Conservation (phyloP, 495 filamentous ascomycete species). For the Letharia lupina region DNA sequence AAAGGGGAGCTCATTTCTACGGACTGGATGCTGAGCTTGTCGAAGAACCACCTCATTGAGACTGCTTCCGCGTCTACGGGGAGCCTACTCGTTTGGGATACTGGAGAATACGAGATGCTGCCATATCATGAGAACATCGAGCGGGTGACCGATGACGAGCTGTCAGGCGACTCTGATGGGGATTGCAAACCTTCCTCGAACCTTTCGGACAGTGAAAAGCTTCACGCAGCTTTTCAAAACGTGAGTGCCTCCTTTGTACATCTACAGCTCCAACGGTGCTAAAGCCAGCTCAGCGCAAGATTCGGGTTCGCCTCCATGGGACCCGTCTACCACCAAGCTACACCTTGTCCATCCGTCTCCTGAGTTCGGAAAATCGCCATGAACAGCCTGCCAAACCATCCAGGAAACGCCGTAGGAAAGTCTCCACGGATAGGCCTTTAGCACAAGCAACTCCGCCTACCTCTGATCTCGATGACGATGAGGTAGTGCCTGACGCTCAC, state of each 20-base stretch:
- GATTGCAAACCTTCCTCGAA: slow-evolving; percentile 8
- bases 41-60: slow-evolving; percentile 59
- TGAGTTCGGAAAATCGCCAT: slow-evolving; percentile 37
- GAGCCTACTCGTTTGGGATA: slow-evolving; percentile 63
- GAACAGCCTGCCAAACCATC: slow-evolving; percentile 28
- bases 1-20: not conserved
- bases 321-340: slow-evolving; percentile 49
- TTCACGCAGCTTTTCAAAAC: slow-evolving; percentile 45
- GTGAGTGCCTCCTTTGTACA: slow-evolving; percentile 24
- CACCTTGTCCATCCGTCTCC: slow-evolving; percentile 49
- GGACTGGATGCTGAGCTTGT: slow-evolving; percentile 3
- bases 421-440: slow-evolving; percentile 11
- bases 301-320: slow-evolving; percentile 53
- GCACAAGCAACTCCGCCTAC: not conserved
- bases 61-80: slow-evolving; percentile 51
- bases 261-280: not conserved
- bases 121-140: slow-evolving; percentile 31
- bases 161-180: slow-evolving; percentile 26
- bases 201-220: slow-evolving; percentile 44
- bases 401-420: slow-evolving; percentile 29
- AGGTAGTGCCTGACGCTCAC: not conserved
- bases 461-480: slow-evolving; percentile 13
- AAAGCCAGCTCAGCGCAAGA: slow-evolving; percentile 38
- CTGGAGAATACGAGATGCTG: slow-evolving; percentile 55
- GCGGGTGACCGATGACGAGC: slow-evolving; percentile 41